phyloP scores from a whole-genome alignment of 2,329 filamentous ascomycete species.

The Blumeria graminis region DNA sequence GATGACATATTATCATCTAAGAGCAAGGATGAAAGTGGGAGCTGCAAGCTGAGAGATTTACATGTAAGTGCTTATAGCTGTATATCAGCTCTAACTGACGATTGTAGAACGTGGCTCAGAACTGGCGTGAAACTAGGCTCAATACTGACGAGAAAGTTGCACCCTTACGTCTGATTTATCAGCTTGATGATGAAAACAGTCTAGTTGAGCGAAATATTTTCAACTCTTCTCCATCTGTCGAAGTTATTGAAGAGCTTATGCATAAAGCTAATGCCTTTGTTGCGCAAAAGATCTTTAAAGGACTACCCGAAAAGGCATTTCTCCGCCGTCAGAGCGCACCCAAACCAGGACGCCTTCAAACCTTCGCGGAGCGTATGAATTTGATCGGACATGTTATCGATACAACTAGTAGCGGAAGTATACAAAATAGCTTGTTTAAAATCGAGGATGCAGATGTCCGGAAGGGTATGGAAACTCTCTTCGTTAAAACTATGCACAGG shows the following conservation, averaged over 20 bases:
- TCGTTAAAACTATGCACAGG: constrained; percentile 86
- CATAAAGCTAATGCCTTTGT: constrained; percentile 83
- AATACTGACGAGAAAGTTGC: constrained; percentile 60
- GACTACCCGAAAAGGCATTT: constrained; percentile 74
- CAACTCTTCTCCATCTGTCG: constrained; percentile 66
- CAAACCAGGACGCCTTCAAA: constrained; percentile 68
- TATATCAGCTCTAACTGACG: constrained; percentile 9
- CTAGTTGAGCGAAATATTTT: constrained; percentile 94
- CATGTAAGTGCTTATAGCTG: constrained; percentile 26
- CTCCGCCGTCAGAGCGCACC: constrained; percentile 69
- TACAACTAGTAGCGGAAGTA: constrained; percentile 61
- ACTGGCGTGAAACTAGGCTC: constrained; percentile 73
- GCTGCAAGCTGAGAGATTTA: constrained; percentile 59
- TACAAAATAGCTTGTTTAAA: constrained; percentile 90
- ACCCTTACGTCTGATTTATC: constrained; percentile 69
- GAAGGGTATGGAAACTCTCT: constrained; percentile 91
- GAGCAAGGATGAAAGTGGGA: constrained; percentile 37
- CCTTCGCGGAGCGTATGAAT: constrained; percentile 81
- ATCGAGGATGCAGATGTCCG: constrained; percentile 71
- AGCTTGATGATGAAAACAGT: constrained; percentile 93
- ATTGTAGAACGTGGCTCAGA: constrained; percentile 47
- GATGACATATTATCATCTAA: constrained; percentile 52
- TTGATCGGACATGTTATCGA: constrained; percentile 80
- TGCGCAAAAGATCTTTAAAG: constrained; percentile 56
- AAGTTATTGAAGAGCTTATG: constrained; percentile 84